A percentile compares a stretch with the other conserved stretches of the same genome.
These are phyloP conservation scores for Globisporangium lucens DNA, from an alignment of 352 stramenopile species.

Conservation along the genomic window DNA sequence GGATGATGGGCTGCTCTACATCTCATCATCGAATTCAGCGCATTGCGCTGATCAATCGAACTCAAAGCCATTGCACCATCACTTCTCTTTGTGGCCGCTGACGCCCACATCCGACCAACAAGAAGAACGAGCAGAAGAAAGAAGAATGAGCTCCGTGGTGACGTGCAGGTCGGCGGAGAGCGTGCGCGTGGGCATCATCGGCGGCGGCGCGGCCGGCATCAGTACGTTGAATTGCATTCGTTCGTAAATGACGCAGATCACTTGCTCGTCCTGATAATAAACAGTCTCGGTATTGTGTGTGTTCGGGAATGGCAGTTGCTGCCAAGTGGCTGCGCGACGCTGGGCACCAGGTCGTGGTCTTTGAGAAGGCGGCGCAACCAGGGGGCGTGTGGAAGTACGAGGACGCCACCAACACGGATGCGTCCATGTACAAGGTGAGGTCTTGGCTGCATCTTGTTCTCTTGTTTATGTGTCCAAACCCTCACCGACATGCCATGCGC, in stretches of 20 bases:
- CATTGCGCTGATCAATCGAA: background rate
- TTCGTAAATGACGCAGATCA: background rate
- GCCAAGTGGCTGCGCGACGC: slow-evolving; percentile 64
- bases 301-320: slow-evolving; percentile 36
- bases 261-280: background rate
- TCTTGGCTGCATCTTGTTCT: background rate
- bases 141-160: slow-evolving; percentile 3
- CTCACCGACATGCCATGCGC: background rate
- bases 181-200: slow-evolving; percentile 61
- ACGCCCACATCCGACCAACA: background rate
- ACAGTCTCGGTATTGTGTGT: background rate
- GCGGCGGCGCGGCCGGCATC: slow-evolving; percentile 67
- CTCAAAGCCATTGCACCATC: background rate
- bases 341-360: slow-evolving; percentile 66
- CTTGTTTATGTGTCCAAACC: background rate
- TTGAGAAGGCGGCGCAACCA: slow-evolving; percentile 59
- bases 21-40: slow-evolving; percentile 5
- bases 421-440: slow-evolving; percentile 70
- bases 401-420: slow-evolving; percentile 34
- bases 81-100: slow-evolving; percentile 1
- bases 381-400: slow-evolving; percentile 83
- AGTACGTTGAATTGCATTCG: slow-evolving; percentile 37
- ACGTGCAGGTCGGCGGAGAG: background rate
- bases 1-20: background rate
- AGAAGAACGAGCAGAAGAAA: background rate